Base-by-base conservation (phyloP, 768 basidiomycete species). In the Suillus lakei region DNA sequence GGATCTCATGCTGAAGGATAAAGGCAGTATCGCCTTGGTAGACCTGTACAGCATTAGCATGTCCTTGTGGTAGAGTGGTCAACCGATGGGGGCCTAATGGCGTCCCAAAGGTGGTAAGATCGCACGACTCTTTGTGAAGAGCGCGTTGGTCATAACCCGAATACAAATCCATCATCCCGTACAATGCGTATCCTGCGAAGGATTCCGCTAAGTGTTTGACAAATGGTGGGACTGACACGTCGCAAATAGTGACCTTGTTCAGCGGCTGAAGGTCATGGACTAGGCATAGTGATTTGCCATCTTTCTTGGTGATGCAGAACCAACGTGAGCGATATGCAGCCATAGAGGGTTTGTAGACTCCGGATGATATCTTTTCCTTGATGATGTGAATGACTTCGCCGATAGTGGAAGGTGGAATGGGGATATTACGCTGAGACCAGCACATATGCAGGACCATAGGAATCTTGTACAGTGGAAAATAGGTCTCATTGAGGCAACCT, bases 21-120 rank as follows among this genome's bases (percentile, higher is more conserved):
- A 76, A 76, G 0, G 73, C 73, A 9, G 82, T 73, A 61, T 83
- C 75, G 16, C 75, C 79, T 21, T 84, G 80, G 51, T 82, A 79
- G 2, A 83, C 80, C 0, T 76, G 77, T 0, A 78, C 74, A 0
- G 76, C 78, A 23, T 84, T 83, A 0, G 82, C 82, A 46, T 72
- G 80, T 0, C 82, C 84, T 79, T 81, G 81, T 0, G 81, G 81
- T 0, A 84, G 65, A 0, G 72, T 70, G 2, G 72, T 72, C 0
- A 83, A 70, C 0, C 74, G 66, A 0, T 80, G 61, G 0, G 74
- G 67, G 2, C 81, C 79, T 3, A 80, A 70, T 0, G 78, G 81
- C 0, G 76, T 79, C 61, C 79, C 75, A 68, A 84, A 85, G 0
- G 79, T 81, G 0, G 82, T 84, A 12, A 80, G 67, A 38, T 84